These are phyloP conservation scores for Botryosphaeria dothidea DNA, from an alignment of 2,329 filamentous ascomycete genomes.

Conservation along the genomic window DNA sequence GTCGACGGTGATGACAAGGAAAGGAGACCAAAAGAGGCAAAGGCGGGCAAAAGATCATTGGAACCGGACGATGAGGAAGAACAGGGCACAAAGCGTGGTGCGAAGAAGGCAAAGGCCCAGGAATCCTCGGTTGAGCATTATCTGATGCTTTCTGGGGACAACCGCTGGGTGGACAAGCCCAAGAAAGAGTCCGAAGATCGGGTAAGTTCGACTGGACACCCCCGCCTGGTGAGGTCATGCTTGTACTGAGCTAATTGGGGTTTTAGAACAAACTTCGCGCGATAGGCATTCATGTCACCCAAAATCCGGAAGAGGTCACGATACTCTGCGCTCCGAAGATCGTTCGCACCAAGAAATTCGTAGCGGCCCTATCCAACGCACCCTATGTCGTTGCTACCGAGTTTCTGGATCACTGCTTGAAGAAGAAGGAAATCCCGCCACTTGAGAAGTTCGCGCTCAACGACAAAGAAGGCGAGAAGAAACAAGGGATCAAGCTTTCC, in stretches of 20 bases:
- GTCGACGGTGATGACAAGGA: conserved; percentile 40
- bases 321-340: conserved; percentile 86
- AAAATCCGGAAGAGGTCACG: conserved; percentile 74
- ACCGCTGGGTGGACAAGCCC: conserved; percentile 73
- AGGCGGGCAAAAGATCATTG: conserved; percentile 47
- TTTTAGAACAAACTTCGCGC: conserved; percentile 74
- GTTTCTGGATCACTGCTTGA: conserved; percentile 77
- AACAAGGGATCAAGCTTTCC: conserved; percentile 68
- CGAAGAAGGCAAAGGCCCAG: conserved; percentile 52
- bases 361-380: conserved; percentile 79
- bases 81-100: conserved; percentile 61
- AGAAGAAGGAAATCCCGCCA: conserved; percentile 64
- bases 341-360: conserved; percentile 90
- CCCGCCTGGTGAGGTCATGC: background rate
- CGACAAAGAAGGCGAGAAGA: conserved; percentile 72
- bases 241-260: background rate
- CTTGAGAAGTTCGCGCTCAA: conserved; percentile 67
- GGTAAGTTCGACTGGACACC: conserved; percentile 56
- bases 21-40: conserved; percentile 39
- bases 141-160: conserved; percentile 81
- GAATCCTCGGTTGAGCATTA: conserved; percentile 68
- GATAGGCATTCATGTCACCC: conserved; percentile 77
- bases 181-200: conserved; percentile 78
- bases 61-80: conserved; percentile 40
- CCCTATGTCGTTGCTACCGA: conserved; percentile 74